Conservation (phyloP, 345 rosid species). For the Angophora floribunda region DNA sequence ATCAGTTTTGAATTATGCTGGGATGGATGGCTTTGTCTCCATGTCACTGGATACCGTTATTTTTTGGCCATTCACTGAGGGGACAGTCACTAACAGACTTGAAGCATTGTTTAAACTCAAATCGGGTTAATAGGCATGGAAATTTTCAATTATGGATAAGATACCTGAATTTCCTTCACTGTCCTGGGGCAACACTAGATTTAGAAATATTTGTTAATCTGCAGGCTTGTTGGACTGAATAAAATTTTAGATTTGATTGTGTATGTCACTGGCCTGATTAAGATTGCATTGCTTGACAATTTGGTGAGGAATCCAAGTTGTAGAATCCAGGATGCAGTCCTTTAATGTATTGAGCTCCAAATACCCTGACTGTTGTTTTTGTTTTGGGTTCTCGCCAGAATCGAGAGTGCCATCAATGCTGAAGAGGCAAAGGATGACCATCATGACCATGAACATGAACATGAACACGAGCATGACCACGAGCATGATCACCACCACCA, state of each 20-base stretch:
- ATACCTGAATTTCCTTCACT: background rate
- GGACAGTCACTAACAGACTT: background rate
- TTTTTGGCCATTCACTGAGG: background rate
- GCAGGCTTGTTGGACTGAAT: background rate
- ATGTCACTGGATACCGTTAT: background rate
- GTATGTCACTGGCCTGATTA: background rate
- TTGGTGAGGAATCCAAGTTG: background rate
- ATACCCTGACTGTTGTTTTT: background rate
- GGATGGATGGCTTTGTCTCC: background rate
- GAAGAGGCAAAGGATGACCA: slow-evolving; percentile 48
- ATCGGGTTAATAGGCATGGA: background rate
- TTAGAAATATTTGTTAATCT: background rate
- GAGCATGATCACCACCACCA: slow-evolving; percentile 34
- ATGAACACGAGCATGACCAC: slow-evolving; percentile 24
- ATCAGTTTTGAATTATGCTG: background rate
- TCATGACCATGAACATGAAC: slow-evolving; percentile 31
- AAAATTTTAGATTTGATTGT: background rate
- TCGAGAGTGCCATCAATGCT: slow-evolving; percentile 63
- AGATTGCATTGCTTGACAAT: background rate
- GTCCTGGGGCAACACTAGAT: background rate
- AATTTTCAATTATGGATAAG: background rate
- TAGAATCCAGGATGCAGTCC: background rate
- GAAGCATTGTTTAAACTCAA: background rate
- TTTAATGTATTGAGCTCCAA: background rate
- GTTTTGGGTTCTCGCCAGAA: slow-evolving; percentile 32